These are phyloP conservation scores for Colletotrichum orbiculare DNA, from an alignment of 2,329 filamentous ascomycete genomes.

Conservation along the genomic window DNA sequence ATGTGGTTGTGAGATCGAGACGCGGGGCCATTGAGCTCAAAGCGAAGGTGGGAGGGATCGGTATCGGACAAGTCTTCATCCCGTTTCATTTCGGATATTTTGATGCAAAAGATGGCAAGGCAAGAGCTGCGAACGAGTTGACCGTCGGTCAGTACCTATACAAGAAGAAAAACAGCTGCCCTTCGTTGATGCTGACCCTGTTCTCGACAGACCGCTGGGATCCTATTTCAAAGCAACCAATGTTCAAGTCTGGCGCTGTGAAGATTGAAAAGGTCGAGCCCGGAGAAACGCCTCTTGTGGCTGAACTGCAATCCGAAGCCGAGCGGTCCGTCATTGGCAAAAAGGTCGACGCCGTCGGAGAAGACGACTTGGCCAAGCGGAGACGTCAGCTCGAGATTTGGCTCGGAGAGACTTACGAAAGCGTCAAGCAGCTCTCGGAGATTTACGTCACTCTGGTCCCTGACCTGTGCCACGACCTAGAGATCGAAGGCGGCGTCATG, in stretches of 20 bases:
- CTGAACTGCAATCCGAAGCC: slow-evolving; percentile 42
- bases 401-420: neutral
- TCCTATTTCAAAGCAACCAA: slow-evolving; percentile 50
- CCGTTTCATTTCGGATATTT: slow-evolving; percentile 53
- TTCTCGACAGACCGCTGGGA: slow-evolving; percentile 39
- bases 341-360: slow-evolving; percentile 15
- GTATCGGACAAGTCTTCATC: slow-evolving; percentile 48
- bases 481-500: too few species aligned
- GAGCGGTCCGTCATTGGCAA: slow-evolving; percentile 33
- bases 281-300: slow-evolving; percentile 4
- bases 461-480: too few species aligned
- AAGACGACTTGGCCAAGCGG: slow-evolving; percentile 39
- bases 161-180: neutral
- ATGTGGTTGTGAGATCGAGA: slow-evolving; percentile 45
- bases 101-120: slow-evolving; percentile 44
- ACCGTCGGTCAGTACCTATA: slow-evolving; percentile 44
- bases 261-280: slow-evolving; percentile 44
- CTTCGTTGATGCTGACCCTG: neutral
- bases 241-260: slow-evolving; percentile 49
- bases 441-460: too few species aligned
- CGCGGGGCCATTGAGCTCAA: slow-evolving; percentile 45
- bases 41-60: slow-evolving; percentile 43
- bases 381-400: slow-evolving; percentile 31
- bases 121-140: slow-evolving; percentile 48
- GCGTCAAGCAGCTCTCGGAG: slow-evolving; percentile 35